Base-by-base conservation (phyloP, 1,284 basidiomycete species). In the Vanrija pseudolonga region DNA sequence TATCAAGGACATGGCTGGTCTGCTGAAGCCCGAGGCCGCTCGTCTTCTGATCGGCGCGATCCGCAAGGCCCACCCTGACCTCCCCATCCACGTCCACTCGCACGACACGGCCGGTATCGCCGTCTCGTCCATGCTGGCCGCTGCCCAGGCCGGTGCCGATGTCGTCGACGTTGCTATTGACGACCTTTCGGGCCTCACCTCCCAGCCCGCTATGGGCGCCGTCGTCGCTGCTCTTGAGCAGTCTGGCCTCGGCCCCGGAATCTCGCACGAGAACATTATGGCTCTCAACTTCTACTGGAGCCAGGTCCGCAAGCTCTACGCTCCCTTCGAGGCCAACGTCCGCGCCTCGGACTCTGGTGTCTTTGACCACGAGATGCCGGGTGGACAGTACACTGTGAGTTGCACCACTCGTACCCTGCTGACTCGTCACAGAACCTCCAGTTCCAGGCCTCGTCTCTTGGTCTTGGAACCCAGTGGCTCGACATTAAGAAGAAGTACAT, bases 31-130 rank as follows among this genome's bases (percentile, higher is more conserved):
- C 37, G 83, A 90, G 69, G 88, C 96, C 45, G 96, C 95, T 15
- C 92, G 81, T 63, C 71, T 96, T 88, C 87, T 99, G 63, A 85
- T 99, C 68, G 87, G 91, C 63, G 87, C 92, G 22, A 93, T 99
- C 76, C 87, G 96, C 75, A 85, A 91, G 80, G 93, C 89, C 69
- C 90, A 98, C 79, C 96, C 96, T 39, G 92, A 98, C 76, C 84
- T 99, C 58, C 93, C 95, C 41, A 98, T 99, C 76, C 96, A 99
- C 76, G 94, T 99, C 43, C 96, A 99, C 81, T 98, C 96, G 40
- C 96, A 99, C 79, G 96, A 99, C 79, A 99, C 96, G 28, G 96
- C 96, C 55, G 96, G 96, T 79, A 98, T 99, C 70, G 91, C 96
- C 45, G 83, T 92, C 44, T 90, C 96, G 19, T 92, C 88, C 70